phyloP scores from a whole-genome alignment of 108 stramenopile species.

The Skeletonema tropicum region DNA sequence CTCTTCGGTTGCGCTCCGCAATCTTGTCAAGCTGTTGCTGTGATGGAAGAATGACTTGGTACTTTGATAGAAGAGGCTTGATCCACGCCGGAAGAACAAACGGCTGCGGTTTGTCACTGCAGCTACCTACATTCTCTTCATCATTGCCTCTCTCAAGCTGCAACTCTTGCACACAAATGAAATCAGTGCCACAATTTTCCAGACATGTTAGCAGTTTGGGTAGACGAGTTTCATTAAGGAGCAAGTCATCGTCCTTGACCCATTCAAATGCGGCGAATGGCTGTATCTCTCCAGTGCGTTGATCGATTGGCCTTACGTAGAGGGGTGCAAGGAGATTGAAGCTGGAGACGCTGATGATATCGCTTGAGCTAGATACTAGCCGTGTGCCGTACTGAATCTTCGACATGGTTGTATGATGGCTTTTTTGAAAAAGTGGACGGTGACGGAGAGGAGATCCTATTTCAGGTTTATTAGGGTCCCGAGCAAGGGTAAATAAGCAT shows the following conservation, averaged over 20 bases:
- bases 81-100: slow-evolving; percentile 55
- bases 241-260: slow-evolving; percentile 42
- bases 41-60: slow-evolving; percentile 41
- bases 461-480: too few relatives aligned
- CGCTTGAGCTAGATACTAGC: background rate
- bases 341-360: slow-evolving; percentile 49
- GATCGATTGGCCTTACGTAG: slow-evolving; percentile 58
- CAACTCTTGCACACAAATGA: slow-evolving; percentile 66
- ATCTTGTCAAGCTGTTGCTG: slow-evolving; percentile 50
- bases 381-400: background rate
- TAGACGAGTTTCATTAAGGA: slow-evolving; percentile 36
- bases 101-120: background rate
- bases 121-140: background rate
- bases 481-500: too few relatives aligned
- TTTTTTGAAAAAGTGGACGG: background rate
- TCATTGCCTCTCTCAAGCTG: slow-evolving; percentile 42
- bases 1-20: slow-evolving; percentile 53
- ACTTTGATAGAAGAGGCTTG: slow-evolving; percentile 18
- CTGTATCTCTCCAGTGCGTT: slow-evolving; percentile 51
- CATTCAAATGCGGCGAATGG: slow-evolving; percentile 64
- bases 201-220: slow-evolving; percentile 37
- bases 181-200: slow-evolving; percentile 33
- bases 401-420: background rate
- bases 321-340: slow-evolving; percentile 61
- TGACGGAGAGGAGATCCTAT: too few relatives aligned